phyloP scores from a whole-genome alignment of 129 eudicot genomes.

The Glebionis coronaria region DNA sequence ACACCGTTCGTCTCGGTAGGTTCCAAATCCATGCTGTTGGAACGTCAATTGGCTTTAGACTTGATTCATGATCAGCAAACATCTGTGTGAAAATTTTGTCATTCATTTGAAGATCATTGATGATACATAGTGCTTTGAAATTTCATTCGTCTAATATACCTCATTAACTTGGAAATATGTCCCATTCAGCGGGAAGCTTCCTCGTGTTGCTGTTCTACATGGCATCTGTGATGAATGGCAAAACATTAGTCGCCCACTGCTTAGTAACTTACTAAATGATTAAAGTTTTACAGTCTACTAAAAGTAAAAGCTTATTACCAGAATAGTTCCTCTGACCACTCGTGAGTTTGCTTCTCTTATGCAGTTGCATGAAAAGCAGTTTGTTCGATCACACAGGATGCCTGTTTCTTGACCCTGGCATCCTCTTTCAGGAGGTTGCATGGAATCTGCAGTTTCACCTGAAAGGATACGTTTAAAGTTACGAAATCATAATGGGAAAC shows the following conservation, averaged over 20 bases:
- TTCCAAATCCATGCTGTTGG: slow-evolving; percentile 76
- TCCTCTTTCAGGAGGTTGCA: slow-evolving; percentile 70
- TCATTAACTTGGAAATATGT: slow-evolving; percentile 97
- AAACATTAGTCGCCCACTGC: slow-evolving; percentile 10
- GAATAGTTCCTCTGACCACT: slow-evolving; percentile 82
- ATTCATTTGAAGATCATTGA: not conserved
- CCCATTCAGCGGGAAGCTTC: slow-evolving; percentile 96
- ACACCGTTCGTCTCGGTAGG: slow-evolving; percentile 72
- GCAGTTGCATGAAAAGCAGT: slow-evolving; percentile 75
- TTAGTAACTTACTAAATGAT: slow-evolving; percentile 3
- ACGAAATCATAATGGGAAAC: not conserved
- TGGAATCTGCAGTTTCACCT: slow-evolving; percentile 88
- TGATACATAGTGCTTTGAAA: not conserved
- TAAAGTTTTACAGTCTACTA: not conserved
- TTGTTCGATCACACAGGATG: slow-evolving; percentile 42
- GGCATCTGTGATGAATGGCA: slow-evolving; percentile 65
- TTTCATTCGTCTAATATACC: slow-evolving; percentile 37
- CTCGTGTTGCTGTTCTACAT: slow-evolving; percentile 94
- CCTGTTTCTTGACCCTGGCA: slow-evolving; percentile 58
- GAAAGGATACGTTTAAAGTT: slow-evolving; percentile 1
- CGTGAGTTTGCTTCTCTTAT: slow-evolving; percentile 67
- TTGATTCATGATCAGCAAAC: slow-evolving; percentile 95
- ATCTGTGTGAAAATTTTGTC: slow-evolving; percentile 41
- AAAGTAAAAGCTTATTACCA: slow-evolving; percentile 50
- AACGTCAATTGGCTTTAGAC: slow-evolving; percentile 70